Evolutionary conservation across 768 basidiomycete species (phyloP).

Genomic region (Coprinopsis sp.): DNA sequence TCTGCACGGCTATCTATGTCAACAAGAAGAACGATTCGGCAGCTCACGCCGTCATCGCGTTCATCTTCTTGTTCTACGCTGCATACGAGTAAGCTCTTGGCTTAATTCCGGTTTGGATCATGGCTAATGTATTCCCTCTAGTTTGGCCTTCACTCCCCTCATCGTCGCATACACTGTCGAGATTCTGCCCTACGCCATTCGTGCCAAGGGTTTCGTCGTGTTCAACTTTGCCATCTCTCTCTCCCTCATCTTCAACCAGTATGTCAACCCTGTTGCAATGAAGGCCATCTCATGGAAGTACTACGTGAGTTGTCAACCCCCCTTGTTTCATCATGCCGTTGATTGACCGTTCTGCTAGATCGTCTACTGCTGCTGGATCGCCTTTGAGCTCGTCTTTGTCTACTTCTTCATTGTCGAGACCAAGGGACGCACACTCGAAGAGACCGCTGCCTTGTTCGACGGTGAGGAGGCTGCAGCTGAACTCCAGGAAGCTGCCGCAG

Average conservation of each 20-base stretch:
- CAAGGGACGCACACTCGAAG: conserved; percentile 68
- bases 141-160: conserved; percentile 79
- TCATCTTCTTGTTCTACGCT: conserved; percentile 81
- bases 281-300: conserved; percentile 66
- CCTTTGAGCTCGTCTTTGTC: conserved; percentile 58
- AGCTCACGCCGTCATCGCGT: conserved; percentile 71
- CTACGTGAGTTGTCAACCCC: conserved; percentile 32
- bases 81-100: conserved; percentile 59
- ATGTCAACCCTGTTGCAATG: conserved; percentile 79
- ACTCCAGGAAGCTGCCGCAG: too few relatives aligned
- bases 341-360: conserved; percentile 22
- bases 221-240: conserved; percentile 77
- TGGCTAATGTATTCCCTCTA: conserved; percentile 13
- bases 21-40: conserved; percentile 37
- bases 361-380: conserved; percentile 69
- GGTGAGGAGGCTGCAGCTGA: too few relatives aligned
- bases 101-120: neutral
- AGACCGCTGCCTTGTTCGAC: conserved; percentile 78
- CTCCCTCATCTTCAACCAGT: conserved; percentile 86
- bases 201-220: conserved; percentile 81
- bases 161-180: conserved; percentile 86
- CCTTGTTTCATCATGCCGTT: neutral
- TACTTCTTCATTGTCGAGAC: conserved; percentile 73
- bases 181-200: conserved; percentile 77
- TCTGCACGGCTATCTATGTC: conserved; percentile 56